A percentile compares a stretch with the other conserved stretches of the same genome.
Conservation (phyloP, 345 rosid genomes). For the Mercurialis annua region DNA sequence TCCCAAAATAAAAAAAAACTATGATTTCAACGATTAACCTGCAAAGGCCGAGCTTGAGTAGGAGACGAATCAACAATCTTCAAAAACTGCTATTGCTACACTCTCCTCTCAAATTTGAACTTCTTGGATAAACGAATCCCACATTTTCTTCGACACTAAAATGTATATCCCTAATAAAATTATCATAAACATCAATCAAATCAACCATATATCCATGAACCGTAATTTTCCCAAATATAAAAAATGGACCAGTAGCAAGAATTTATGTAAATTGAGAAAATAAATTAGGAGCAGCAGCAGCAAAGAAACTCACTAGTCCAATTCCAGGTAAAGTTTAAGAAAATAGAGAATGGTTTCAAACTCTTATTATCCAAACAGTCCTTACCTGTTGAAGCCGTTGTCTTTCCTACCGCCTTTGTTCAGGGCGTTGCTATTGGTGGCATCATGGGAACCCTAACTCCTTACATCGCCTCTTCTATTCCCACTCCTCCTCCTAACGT, state of each 20-base stretch:
- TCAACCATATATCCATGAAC: conserved; percentile 29
- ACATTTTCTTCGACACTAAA: conserved; percentile 65
- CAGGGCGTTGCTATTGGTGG: conserved; percentile 91
- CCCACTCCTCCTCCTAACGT: conserved; percentile 41
- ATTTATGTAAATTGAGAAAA: no score
- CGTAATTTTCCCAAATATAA: conserved; percentile 25
- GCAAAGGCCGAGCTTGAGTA: conserved; percentile 59
- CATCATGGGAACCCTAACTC: conserved; percentile 67
- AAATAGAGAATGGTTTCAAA: conserved; percentile 59
- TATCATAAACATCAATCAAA: conserved; percentile 58
- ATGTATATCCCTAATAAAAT: conserved; percentile 61
- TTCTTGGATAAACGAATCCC: conserved; percentile 27
- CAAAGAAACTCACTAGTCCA: conserved; percentile 52
- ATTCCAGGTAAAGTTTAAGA: conserved; percentile 54
- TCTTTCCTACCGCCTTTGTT: conserved; percentile 58
- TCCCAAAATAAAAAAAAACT: no score
- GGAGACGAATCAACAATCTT: conserved; percentile 70
- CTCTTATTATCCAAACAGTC: conserved; percentile 75
- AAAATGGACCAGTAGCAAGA: no score
- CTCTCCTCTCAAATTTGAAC: conserved; percentile 67
- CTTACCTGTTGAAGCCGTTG: conserved; percentile 73
- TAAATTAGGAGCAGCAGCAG: no score
- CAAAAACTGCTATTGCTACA: conserved; percentile 71
- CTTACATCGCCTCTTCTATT: conserved; percentile 47
- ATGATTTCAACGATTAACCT: no score